phyloP scores from a whole-genome alignment of 179 eudicot species.

The Spinacia oleracea region DNA sequence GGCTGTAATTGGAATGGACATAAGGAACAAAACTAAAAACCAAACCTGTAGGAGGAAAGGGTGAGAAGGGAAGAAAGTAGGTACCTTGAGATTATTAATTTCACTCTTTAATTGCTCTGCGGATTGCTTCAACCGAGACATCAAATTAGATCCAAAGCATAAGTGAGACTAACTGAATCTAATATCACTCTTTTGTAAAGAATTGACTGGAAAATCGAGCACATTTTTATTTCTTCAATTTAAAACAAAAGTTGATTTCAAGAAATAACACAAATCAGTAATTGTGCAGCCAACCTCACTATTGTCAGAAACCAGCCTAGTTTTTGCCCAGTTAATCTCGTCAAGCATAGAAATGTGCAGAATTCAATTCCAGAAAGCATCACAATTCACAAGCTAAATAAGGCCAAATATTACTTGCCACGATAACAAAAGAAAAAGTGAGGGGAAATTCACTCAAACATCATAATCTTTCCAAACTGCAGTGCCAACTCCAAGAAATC shows the following conservation, averaged over 20 bases:
- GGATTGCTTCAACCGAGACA: conserved; percentile 58
- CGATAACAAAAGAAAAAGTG: too few relatives aligned
- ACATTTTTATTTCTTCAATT: neutral
- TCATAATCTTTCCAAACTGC: too few relatives aligned
- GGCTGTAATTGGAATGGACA: conserved; percentile 45
- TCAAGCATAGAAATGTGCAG: conserved; percentile 64
- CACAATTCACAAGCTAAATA: too few relatives aligned
- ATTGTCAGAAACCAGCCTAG: conserved; percentile 47
- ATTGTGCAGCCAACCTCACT: conserved; percentile 49
- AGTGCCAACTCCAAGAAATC: too few relatives aligned
- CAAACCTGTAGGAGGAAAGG: neutral
- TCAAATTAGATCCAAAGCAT: neutral
- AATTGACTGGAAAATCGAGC: neutral
- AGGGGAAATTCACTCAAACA: too few relatives aligned
- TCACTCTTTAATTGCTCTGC: conserved; percentile 45
- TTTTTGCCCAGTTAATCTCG: conserved; percentile 37
- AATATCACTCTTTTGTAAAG: neutral
- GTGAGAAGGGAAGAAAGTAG: neutral
- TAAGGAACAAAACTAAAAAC: conserved; percentile 6
- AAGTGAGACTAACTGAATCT: neutral
- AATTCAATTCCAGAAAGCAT: conserved; percentile 33
- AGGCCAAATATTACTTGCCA: too few relatives aligned
- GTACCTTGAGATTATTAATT: conserved; percentile 51
- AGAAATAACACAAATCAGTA: neutral
- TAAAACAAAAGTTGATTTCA: too few relatives aligned